Conservation (phyloP, 495 filamentous ascomycete species). For the Hyaloscypha finlandica region DNA sequence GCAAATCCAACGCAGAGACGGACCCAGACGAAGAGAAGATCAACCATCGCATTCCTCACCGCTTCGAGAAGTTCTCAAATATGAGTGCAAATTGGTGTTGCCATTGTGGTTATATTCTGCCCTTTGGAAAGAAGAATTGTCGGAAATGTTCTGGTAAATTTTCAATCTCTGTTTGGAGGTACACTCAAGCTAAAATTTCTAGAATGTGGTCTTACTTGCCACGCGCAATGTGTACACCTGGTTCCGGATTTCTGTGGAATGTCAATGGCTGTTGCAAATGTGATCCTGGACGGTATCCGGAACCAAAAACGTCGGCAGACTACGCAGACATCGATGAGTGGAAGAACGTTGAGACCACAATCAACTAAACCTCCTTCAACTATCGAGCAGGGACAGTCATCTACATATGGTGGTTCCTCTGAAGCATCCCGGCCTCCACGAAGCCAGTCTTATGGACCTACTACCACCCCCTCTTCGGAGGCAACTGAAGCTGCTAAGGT, state of each 20-base stretch:
- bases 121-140: conserved; percentile 90
- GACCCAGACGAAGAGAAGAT: conserved; percentile 99
- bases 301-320: conserved; percentile 56
- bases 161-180: background rate
- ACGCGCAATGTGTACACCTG: conserved; percentile 88
- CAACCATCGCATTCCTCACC: conserved; percentile 98
- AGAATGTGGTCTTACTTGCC: conserved; percentile 93
- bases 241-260: conserved; percentile 99
- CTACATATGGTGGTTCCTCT: conserved; percentile 49
- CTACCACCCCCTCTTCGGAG: conserved; percentile 36
- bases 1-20: conserved; percentile 96
- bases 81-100: conserved; percentile 99
- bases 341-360: conserved; percentile 65
- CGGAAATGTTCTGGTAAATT: conserved; percentile 83
- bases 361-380: conserved; percentile 37
- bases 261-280: conserved; percentile 96
- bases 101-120: conserved; percentile 97
- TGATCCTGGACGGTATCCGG: conserved; percentile 76
- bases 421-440: conserved; percentile 40
- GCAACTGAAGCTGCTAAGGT: conserved; percentile 51
- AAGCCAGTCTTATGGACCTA: conserved; percentile 40
- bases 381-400: conserved; percentile 41
- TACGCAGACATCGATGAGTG: conserved; percentile 54
- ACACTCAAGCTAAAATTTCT: conserved; percentile 21
- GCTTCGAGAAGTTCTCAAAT: conserved; percentile 91